Evolutionary conservation across 805 yeast genomes (phyloP).

Genomic region (Ogataea saltuana): DNA sequence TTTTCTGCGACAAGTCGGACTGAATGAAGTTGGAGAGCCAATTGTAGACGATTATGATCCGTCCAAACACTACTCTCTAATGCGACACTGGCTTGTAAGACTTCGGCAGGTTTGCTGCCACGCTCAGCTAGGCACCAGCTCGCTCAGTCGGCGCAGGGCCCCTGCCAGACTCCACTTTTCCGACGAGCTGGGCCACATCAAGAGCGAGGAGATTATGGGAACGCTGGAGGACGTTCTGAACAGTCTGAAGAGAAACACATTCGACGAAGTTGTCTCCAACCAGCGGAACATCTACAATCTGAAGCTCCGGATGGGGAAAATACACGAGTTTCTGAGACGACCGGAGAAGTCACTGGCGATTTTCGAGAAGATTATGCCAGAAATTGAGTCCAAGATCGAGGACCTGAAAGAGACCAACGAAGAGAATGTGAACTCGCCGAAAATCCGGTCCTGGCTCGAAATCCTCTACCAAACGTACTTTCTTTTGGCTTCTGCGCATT

Average conservation of each 20-base stretch:
- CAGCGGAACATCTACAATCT: slow-evolving; percentile 50
- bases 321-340: slow-evolving; percentile 55
- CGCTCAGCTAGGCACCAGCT: slow-evolving; percentile 46
- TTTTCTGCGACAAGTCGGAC: slow-evolving; percentile 59
- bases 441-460: slow-evolving; percentile 54
- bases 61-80: slow-evolving; percentile 41
- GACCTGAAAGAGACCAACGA: slow-evolving; percentile 15
- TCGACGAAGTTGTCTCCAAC: slow-evolving; percentile 45
- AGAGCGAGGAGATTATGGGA: slow-evolving; percentile 33
- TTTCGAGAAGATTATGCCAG: slow-evolving; percentile 44
- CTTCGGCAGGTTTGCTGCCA: slow-evolving; percentile 84
- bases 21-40: slow-evolving; percentile 53
- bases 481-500: slow-evolving; percentile 72
- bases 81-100: slow-evolving; percentile 68
- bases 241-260: slow-evolving; percentile 60
- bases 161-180: slow-evolving; percentile 8
- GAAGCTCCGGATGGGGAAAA: slow-evolving; percentile 64
- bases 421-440: slow-evolving; percentile 16
- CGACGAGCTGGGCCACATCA: slow-evolving; percentile 12
- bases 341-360: slow-evolving; percentile 52
- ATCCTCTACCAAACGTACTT: slow-evolving; percentile 76
- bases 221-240: slow-evolving; percentile 69
- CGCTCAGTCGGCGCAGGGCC: slow-evolving; percentile 11
- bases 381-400: slow-evolving; percentile 28
- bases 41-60: slow-evolving; percentile 50